Base-by-base conservation (phyloP, 805 yeast genomes). In the Kazachstania martiniae region DNA sequence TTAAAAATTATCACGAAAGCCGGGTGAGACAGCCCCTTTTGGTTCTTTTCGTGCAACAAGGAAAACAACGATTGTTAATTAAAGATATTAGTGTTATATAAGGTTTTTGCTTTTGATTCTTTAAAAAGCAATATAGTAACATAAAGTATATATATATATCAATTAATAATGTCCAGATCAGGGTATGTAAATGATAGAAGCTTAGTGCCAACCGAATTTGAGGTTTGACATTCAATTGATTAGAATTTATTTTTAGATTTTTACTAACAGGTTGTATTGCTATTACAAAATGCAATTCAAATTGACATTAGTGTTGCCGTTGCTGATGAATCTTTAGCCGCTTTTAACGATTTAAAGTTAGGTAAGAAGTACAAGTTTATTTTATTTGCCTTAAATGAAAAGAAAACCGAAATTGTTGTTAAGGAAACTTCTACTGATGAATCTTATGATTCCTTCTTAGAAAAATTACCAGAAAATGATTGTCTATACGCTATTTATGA, bases 401-500 rank as follows among this genome's bases (percentile, higher is more conserved):
- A 71, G 54, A 86, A 85, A 68, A 86, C 97, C 42, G 78, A 84
- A 67, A 91, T 91, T 59, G 70, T 86, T 35, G 95, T 91, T 40
- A 87, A 77, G 53, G 73, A 79, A 61, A 82, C 89, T 41, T 85
- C 95, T 34, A 63, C 69, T 33, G 80, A 76, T 16, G 54, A 51
- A 24, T 81, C 77, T 48, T 91, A 91, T 65, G 97, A 91, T 51
- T 64, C 74, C 24, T 91, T 91, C 64, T 64, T 89, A 51, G 85
- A 74, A 58, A 74, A 81, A 56, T 74, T 91, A 52, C 95, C 97
- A 50, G 98, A 91, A 68, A 74, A 82, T 59, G 95, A 89, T 58
- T 85, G 96, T 66, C 77, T 87, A 62, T 91, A 91, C 61, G 98
- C 97, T 39, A 77, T 91, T 36, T 91, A 85, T 66, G 97, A 89